Evolutionary conservation across 768 basidiomycete genomes (phyloP).

Genomic region (Panellus pusillus): DNA sequence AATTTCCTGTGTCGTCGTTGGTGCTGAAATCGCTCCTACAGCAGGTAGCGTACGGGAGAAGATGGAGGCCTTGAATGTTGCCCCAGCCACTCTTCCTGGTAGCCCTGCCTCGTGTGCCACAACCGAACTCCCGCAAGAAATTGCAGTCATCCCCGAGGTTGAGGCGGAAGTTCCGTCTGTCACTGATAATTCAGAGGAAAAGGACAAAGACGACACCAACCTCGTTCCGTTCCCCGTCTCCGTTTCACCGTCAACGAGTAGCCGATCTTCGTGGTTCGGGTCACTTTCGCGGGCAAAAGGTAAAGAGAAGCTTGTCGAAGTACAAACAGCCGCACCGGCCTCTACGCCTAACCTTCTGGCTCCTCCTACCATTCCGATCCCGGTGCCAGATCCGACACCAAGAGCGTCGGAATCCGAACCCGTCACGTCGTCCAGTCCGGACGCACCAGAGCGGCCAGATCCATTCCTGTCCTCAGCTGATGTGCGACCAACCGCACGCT

Average conservation of each 20-base stretch:
- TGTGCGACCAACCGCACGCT: conserved; percentile 3
- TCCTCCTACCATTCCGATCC: conserved; percentile 12
- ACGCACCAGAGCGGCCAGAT: conserved; percentile 14
- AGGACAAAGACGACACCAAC: neutral
- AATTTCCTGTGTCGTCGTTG: conserved; percentile 12
- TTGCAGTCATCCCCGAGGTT: conserved; percentile 13
- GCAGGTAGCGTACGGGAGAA: conserved; percentile 13
- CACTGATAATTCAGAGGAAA: neutral
- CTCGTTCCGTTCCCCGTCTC: conserved; percentile 17
- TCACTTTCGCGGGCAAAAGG: conserved; percentile 31
- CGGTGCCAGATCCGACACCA: conserved; percentile 4
- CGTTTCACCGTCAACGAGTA: conserved; percentile 13
- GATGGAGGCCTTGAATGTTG: conserved; percentile 17
- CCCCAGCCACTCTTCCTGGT: conserved; percentile 14
- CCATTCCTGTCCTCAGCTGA: conserved; percentile 9
- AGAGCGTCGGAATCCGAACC: conserved; percentile 13
- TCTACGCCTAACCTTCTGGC: conserved; percentile 17
- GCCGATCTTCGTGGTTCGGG: conserved; percentile 32
- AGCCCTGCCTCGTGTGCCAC: conserved; percentile 6
- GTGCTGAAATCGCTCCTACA: conserved; percentile 10
- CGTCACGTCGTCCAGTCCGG: conserved; percentile 16
- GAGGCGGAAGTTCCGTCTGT: conserved; percentile 1
- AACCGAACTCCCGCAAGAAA: conserved; percentile 15
- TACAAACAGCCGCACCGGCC: conserved; percentile 12
- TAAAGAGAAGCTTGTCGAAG: conserved; percentile 26